These are phyloP conservation scores for Talaromyces trachyspermus DNA, from an alignment of 495 filamentous ascomycete genomes.

Conservation along the genomic window DNA sequence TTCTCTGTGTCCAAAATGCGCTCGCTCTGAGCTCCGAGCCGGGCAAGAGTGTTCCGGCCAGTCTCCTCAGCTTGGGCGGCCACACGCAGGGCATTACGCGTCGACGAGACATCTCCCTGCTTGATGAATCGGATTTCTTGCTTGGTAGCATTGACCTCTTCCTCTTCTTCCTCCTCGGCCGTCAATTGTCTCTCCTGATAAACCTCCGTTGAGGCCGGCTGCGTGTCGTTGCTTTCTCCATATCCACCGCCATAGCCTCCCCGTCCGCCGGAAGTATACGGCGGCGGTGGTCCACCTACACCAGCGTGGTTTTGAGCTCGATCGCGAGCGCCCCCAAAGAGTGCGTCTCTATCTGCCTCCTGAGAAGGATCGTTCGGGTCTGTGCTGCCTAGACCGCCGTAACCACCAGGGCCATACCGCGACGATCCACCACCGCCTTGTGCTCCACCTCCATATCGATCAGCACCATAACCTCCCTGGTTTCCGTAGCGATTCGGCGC, in stretches of 20 bases:
- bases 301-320: slow-evolving; percentile 36
- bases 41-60: slow-evolving; percentile 58
- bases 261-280: slow-evolving; percentile 28
- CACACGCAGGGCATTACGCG: slow-evolving; percentile 58
- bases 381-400: slow-evolving; percentile 57
- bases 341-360: slow-evolving; percentile 51
- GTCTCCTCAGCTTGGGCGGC: slow-evolving; percentile 64
- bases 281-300: slow-evolving; percentile 32
- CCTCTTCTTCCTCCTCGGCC: slow-evolving; percentile 63
- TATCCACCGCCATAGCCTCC: slow-evolving; percentile 31
- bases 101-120: slow-evolving; percentile 63
- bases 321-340: slow-evolving; percentile 60
- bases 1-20: slow-evolving; percentile 70
- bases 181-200: slow-evolving; percentile 64
- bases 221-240: slow-evolving; percentile 40
- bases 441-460: slow-evolving; percentile 47
- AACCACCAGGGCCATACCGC: slow-evolving; percentile 57
- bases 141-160: slow-evolving; percentile 61
- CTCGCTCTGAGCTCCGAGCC: slow-evolving; percentile 69
- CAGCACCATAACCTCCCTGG: slow-evolving; percentile 56
- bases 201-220: slow-evolving; percentile 47
- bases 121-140: slow-evolving; percentile 70
- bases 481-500: slow-evolving; percentile 56
- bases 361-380: slow-evolving; percentile 46
- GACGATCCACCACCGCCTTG: slow-evolving; percentile 22